These are phyloP conservation scores for Punctularia strigosozonata DNA, from an alignment of 768 basidiomycete species.

Conservation along the genomic window DNA sequence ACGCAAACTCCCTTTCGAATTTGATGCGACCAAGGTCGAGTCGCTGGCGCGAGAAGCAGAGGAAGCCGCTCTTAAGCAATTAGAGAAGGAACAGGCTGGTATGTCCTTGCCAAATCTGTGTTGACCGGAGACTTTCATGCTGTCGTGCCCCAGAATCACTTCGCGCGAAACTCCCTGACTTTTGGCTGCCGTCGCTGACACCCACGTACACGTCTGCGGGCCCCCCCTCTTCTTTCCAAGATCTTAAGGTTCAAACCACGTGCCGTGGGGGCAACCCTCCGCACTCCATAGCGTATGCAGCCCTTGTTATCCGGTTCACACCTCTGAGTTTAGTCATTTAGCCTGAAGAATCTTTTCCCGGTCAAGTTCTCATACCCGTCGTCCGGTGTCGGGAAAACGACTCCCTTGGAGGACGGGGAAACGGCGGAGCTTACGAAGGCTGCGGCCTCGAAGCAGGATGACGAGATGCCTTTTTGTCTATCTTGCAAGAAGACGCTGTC, in stretches of 20 bases:
- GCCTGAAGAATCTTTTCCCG: slow-evolving; percentile 72
- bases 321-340: slow-evolving; percentile 16
- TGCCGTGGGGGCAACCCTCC: slow-evolving; percentile 74
- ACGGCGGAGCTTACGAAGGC: no score
- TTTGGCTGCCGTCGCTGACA: slow-evolving; percentile 92
- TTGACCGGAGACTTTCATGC: no score
- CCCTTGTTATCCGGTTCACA: slow-evolving; percentile 1
- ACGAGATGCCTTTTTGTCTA: slow-evolving; percentile 66
- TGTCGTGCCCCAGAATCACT: no score
- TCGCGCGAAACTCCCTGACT: slow-evolving; percentile 86
- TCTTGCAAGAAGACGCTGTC: slow-evolving; percentile 81
- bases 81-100: slow-evolving; percentile 81
- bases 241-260: slow-evolving; percentile 79
- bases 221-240: slow-evolving; percentile 53
- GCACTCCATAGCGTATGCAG: slow-evolving; percentile 63
- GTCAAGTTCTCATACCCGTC: slow-evolving; percentile 70
- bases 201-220: slow-evolving; percentile 63
- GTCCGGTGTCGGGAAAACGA: no score
- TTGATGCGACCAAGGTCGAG: slow-evolving; percentile 65
- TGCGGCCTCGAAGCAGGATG: slow-evolving; percentile 36
- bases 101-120: no score
- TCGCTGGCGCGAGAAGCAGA: slow-evolving; percentile 71
- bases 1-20: slow-evolving; percentile 81
- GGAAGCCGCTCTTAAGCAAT: slow-evolving; percentile 71
- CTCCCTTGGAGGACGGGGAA: slow-evolving; percentile 22